These are phyloP conservation scores for Diutina pseudorugosa DNA, from an alignment of 1,139 yeast species.

Conservation along the genomic window DNA sequence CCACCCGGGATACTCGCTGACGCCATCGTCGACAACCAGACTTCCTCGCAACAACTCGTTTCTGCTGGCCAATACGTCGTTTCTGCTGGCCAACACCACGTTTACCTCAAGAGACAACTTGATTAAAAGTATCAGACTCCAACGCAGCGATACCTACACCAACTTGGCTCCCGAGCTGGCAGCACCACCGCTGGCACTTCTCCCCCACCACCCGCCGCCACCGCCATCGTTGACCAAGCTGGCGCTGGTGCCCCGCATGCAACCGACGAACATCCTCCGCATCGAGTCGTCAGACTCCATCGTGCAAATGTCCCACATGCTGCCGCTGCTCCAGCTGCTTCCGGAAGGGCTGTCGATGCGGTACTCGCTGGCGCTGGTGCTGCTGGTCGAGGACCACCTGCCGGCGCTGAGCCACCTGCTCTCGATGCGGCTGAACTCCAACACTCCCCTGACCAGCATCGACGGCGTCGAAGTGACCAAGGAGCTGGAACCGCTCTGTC, in stretches of 20 bases:
- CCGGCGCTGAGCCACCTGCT: neutral
- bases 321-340: neutral
- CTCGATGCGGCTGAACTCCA: slow-evolving; percentile 18
- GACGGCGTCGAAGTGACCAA: neutral
- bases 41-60: neutral
- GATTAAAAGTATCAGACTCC: neutral
- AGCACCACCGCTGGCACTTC: neutral
- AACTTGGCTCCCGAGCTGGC: neutral
- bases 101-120: slow-evolving; percentile 1
- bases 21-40: neutral
- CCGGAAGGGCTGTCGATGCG: neutral
- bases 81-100: neutral
- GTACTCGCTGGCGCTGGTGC: slow-evolving; percentile 1
- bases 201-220: neutral
- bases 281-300: neutral
- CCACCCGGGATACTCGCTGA: neutral
- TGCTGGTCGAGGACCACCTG: neutral
- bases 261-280: slow-evolving; percentile 2
- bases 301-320: neutral
- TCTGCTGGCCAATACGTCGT: neutral
- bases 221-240: neutral
- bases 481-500: slow-evolving; percentile 1
- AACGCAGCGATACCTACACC: neutral
- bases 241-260: neutral
- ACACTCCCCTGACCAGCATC: slow-evolving; percentile 28